Evolutionary conservation across 495 filamentous ascomycete species (phyloP), one percentile per base, ranked within the genome.

Genomic region (Penicillium malachiteum): DNA sequence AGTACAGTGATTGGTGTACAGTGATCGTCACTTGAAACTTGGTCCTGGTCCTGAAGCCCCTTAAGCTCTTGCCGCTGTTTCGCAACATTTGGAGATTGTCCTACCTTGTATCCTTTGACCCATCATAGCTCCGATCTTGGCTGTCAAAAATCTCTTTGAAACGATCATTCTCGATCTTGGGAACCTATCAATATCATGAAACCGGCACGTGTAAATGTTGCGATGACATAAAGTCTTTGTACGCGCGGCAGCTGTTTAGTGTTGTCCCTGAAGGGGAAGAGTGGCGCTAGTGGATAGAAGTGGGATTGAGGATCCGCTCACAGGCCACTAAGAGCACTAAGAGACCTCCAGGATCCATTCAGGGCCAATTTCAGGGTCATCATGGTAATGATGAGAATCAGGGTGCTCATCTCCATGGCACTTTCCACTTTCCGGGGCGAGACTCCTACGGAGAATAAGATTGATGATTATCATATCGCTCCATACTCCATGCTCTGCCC

Each of bases 281-380:
- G 32, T 33, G 14, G 43, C 59, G 18, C 52, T 63, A 58, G 59
- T 52, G 43, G 21, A 26, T 26, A 26, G 21, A 35, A 21, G 30
- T 45, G 40, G 35, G 37, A 59, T 58, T 58, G 53, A 43, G 43
- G 58, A 52, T 62, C 61, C 57, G 54, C 57, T 57, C 43, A 44
- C 17, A 44, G 41, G 21, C 21, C 21, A 26, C 21, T 26, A 26
- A 26, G 21, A 26, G 21, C 34, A 37, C 12, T 37, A 9, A 10
- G 34, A 10, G 34, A 2, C 34, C 12, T 37, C 2, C 9, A 37
- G 34, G 43, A 13, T 46, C 43, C 30, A 31, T 46, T 46, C 43
- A 46, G 43, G 43, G 43, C 43, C 43, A 44, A 33, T 31, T 32
- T 32, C 26, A 46, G 43, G 26, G 12, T 13, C 34, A 26, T 26